Base-by-base conservation (phyloP, 1,139 yeast genomes). In the Nadsonia starkeyi-henricii region DNA sequence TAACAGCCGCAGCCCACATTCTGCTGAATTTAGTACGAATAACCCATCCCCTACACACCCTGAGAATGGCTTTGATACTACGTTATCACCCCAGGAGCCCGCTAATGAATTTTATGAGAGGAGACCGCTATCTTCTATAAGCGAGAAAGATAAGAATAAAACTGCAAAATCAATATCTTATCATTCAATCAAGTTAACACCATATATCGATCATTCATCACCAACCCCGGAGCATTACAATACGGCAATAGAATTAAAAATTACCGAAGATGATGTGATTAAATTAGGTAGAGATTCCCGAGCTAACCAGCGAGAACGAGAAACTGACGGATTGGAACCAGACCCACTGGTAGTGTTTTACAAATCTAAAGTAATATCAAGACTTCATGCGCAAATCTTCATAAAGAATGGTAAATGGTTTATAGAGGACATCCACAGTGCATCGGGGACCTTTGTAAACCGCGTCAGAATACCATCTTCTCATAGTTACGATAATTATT, bases 361-460 rank as follows among this genome's bases (percentile, higher is more conserved):
- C 69, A 85, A 85, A 59, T 81, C 94, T 48, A 91, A 91, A 61
- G 97, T 91, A 39, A 97, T 91, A 3, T 85, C 95, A 2, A 73
- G 98, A 56, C 74, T 84, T 1, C 98, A 91, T 64, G 97, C 96
- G 2, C 72, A 69, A 57, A 74, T 86, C 50, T 74, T 75, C 53
- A 88, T 89, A 51, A 81, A 81, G 58, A 73, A 74, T 37, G 39
- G 39, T 33, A 95, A 77, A 58, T 91, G 98, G 97, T 85, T 71
- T 61, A 71, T 91, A 47, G 78, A 77, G 58, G 98, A 91, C 64
- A 77, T 88, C 54, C 81, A 81, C 58, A 85, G 96, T 3, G 81
- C 94, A 1, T 82, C 94, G 1, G 98, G 97, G 3, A 89, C 97
- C 2, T 91, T 89, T 63, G 71, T 91, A 51, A 91, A 91, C 63